Conservation (phyloP, 1,139 yeast genomes). For the Pichia sp. region DNA sequence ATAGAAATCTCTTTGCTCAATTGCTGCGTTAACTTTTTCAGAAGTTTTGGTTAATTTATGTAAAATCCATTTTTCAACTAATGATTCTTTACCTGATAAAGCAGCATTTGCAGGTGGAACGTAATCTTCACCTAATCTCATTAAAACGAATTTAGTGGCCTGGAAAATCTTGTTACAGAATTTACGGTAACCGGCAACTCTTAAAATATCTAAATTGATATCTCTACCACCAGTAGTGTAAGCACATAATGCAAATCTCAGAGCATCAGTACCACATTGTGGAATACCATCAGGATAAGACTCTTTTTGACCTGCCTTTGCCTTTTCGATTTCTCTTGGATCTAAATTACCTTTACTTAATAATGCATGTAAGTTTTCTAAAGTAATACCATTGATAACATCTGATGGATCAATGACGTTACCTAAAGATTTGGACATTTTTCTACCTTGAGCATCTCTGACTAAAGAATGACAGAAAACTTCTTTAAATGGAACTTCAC, state of each 20-base stretch:
- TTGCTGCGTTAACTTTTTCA: constrained; percentile 53
- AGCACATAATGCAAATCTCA: constrained; percentile 97
- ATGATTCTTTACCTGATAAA: constrained; percentile 74
- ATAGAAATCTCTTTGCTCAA: constrained; percentile 84
- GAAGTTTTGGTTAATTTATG: constrained; percentile 75
- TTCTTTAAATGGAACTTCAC: constrained; percentile 87
- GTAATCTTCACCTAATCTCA: constrained; percentile 87
- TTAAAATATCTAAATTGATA: constrained; percentile 88
- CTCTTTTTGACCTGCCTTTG: constrained; percentile 79
- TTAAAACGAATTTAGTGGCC: constrained; percentile 94
- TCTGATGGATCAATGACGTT: constrained; percentile 95
- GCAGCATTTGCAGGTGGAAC: constrained; percentile 62
- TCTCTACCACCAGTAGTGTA: constrained; percentile 99
- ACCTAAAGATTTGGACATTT: constrained; percentile 97
- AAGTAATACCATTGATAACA: constrained; percentile 81
- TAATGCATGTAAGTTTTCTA: constrained; percentile 75
- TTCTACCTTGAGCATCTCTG: constrained; percentile 98
- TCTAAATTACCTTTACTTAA: constrained; percentile 79
- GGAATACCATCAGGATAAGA: constrained; percentile 98
- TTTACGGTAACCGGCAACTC: constrained; percentile 98
- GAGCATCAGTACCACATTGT: constrained; percentile 98
- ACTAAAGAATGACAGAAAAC: constrained; percentile 98
- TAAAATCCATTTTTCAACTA: constrained; percentile 95
- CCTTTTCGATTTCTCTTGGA: constrained; percentile 81
- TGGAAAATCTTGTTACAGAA: constrained; percentile 99